Percentiles rank a stretch among this genome's conserved stretches.
Evolutionary conservation across 2,329 filamentous ascomycete genomes (phyloP).

Genomic region (Aspergillus sp.): DNA sequence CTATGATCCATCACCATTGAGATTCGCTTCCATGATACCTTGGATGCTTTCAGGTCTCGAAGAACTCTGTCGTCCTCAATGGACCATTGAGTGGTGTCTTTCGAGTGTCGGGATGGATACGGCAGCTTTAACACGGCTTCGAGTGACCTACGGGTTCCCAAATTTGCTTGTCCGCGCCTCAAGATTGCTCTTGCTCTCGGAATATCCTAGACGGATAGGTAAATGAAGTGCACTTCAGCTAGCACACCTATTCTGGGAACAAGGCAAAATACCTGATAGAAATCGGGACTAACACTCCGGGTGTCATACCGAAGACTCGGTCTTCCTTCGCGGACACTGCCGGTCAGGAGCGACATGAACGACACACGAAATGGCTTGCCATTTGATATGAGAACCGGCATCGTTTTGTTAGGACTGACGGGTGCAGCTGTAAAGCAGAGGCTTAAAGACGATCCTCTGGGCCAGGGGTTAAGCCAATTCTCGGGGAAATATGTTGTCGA

Average conservation of each 20-base stretch:
- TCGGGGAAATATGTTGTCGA: too few species aligned
- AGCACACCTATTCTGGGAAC: not conserved
- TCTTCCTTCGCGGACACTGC: constrained; percentile 1
- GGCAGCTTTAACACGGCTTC: too few species aligned
- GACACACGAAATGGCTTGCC: constrained; percentile 13
- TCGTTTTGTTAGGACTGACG: not conserved
- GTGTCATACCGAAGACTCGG: not conserved
- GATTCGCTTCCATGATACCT: constrained; percentile 25
- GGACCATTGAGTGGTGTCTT: constrained; percentile 16
- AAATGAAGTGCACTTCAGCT: not conserved
- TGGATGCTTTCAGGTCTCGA: constrained; percentile 18
- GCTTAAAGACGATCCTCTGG: not conserved
- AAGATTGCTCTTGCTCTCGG: not conserved
- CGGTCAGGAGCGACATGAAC: constrained; percentile 11
- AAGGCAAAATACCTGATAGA: not conserved
- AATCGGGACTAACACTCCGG: not conserved
- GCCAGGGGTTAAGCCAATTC: not conserved
- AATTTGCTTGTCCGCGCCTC: not conserved
- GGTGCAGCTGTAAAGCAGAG: not conserved
- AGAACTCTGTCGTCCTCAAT: constrained; percentile 22
- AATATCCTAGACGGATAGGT: not conserved
- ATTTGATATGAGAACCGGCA: constrained; percentile 17
- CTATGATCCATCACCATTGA: constrained; percentile 21
- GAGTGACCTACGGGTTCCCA: not conserved
- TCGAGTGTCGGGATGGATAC: not conserved